Evolutionary conservation across 2,329 filamentous ascomycete species (phyloP), one percentile per base, ranked within the genome.

Genomic region (Fusarium tupiense): DNA sequence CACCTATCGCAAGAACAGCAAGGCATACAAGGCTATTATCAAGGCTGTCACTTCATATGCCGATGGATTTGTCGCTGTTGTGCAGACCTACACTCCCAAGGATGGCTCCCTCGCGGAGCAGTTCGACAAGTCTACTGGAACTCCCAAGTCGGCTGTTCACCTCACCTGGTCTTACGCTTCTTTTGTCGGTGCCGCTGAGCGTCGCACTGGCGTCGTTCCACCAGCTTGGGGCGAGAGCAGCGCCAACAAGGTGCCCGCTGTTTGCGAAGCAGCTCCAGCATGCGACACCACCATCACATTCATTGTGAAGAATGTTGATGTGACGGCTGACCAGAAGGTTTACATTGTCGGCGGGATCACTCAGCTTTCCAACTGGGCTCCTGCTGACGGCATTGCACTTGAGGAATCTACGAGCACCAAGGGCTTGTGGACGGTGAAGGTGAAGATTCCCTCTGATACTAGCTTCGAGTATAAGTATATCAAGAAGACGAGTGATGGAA

Each of bases 101-200:
- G 88, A 90, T 69, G 92, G 92, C n/a, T 87, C 87, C 1, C 78
- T 94, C 13, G 84, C 89, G 3, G 92, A 94, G 82, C 91, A 94
- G 79, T 94, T 88, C 72, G 85, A 88, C 72, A 86, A 86, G 67
- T 79, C 81, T 61, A 83, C 77, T 40, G 90, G 87, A 38, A 59
- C 76, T 0, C 90, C 89, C 4, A 82, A 90, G 6, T 92, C 91
- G 3, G 92, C 92, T 6, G 82, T 84, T 22, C 90, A 94, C 69
- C 83, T 93, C n/a, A 93, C 91, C 6, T 93, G 91, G 91, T 92
- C 91, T 0, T 93, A 93, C 73, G 90, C 91, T 4, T 86, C 91
- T 0, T 91, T 93, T 79, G 81, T 93, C 38, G 90, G 90, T 2
- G 87, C 88, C 20, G 82, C 84, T 14, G 85, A 86, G 35, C 87